Evolutionary conservation across 768 basidiomycete species (phyloP), one percentile per base, ranked within the genome.

Genomic region (Pholiota microspora): DNA sequence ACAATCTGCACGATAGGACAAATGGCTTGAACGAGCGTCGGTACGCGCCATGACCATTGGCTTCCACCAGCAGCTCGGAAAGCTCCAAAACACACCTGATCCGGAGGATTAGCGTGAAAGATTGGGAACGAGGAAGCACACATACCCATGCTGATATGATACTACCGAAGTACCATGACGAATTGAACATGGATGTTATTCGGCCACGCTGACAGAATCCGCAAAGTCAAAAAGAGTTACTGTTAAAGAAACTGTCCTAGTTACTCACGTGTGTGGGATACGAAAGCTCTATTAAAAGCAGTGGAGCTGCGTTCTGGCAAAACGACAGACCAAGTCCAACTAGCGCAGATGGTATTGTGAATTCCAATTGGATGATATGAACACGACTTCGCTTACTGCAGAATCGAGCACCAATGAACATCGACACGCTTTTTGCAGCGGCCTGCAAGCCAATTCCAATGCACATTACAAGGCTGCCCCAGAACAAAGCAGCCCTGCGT

Each of bases 131-230:
- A 34, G 31, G 28, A 38, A 28, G 7, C 18, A 45, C 18, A 61
- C 65, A 44, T 62, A 72, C 71, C 70, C 73, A 79, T 57, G 77
- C 77, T 64, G 83, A 81, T 34, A 84, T 67, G 54, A 88, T 84
- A 56, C 84, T 84, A 8, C 89, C 89, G 31, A 85, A 62, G 66
- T 90, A 90, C 89, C 89, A 91, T 46, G 77, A 79, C 0, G 85
- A 77, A 69, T 91, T 90, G 68, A 85, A 89, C 53, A 85, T 64
- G 8, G 84, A 79, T 13, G 82, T 85, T 18, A 85, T 71, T 67
- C 83, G 81, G 2, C 80, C 84, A 53, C 74, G 71, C 74, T 75
- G 28, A 16, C 32, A 53, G n/a, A 49, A 48, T 18, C 24, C 49
- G 15, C 56, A 38, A 44, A 23, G 45, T 45, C 29, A 58, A 48